Evolutionary conservation across 179 eudicot genomes (phyloP).

Genomic region (Corrigiola litoralis): DNA sequence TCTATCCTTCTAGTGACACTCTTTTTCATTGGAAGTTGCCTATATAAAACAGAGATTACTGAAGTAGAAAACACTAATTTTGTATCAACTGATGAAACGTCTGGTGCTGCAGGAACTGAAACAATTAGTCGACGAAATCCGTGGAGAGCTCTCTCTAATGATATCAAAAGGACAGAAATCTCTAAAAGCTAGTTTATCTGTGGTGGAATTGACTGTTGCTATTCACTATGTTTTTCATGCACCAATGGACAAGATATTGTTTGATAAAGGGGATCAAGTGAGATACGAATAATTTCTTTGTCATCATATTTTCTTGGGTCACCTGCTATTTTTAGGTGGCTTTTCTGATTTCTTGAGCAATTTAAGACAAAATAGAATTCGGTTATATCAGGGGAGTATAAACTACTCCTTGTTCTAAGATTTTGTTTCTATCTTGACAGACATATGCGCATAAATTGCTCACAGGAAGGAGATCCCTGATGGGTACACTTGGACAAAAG

Average conservation of each 20-base stretch:
- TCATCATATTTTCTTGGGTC: neutral
- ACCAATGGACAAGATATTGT: slow-evolving; percentile 83
- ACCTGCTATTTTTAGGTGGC: neutral
- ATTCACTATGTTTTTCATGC: slow-evolving; percentile 80
- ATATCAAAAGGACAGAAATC: slow-evolving; percentile 48
- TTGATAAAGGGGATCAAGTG: slow-evolving; percentile 87
- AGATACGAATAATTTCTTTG: slow-evolving; percentile 13
- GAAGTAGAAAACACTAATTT: neutral
- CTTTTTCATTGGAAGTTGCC: neutral
- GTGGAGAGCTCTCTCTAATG: slow-evolving; percentile 58
- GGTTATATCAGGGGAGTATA: neutral
- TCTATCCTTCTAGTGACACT: slow-evolving; percentile 7
- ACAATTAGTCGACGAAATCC: slow-evolving; percentile 70
- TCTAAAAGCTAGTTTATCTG: slow-evolving; percentile 60
- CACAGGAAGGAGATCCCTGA: slow-evolving; percentile 69
- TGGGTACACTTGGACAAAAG: slow-evolving; percentile 44
- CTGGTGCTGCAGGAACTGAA: slow-evolving; percentile 60
- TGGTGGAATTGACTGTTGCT: slow-evolving; percentile 81
- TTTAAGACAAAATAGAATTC: neutral
- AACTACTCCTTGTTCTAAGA: neutral
- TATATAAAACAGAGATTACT: neutral
- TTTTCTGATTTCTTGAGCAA: neutral
- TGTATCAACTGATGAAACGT: slow-evolving; percentile 14
- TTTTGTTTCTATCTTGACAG: slow-evolving; percentile 29
- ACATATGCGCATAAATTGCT: slow-evolving; percentile 83